Evolutionary conservation across 129 eudicot genomes (phyloP).

Genomic region (Artemisia annua): DNA sequence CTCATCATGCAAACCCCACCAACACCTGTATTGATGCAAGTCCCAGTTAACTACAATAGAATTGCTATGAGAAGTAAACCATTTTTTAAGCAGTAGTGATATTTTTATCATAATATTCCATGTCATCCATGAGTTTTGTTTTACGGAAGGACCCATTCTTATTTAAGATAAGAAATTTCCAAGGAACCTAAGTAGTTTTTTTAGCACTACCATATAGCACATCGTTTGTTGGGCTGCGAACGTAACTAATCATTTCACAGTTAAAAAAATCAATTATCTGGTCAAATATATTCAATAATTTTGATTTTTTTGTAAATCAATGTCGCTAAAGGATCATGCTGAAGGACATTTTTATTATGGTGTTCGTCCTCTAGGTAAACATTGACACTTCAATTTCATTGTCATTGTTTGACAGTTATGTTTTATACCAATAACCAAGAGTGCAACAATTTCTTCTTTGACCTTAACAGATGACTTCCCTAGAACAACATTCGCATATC

Average conservation of each 20-base stretch:
- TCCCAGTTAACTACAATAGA: not conserved
- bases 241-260: not conserved
- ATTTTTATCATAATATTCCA: not conserved
- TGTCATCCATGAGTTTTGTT: not conserved
- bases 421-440: not conserved
- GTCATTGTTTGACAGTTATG: not conserved
- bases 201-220: not conserved
- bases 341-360: not conserved
- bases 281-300: too few species aligned
- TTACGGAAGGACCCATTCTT: not conserved
- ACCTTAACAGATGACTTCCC: slow-evolving; percentile 13
- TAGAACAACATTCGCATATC: not conserved
- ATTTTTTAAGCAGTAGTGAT: not conserved
- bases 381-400: slow-evolving; percentile 6
- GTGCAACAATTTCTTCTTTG: slow-evolving; percentile 4
- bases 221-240: not conserved
- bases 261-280: not conserved
- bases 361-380: slow-evolving; percentile 7
- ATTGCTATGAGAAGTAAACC: slow-evolving; percentile 10
- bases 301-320: not conserved
- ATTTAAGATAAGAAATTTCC: not conserved
- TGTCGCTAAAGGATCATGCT: not conserved
- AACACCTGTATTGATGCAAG: slow-evolving; percentile 43
- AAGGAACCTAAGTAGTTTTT: not conserved
- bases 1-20: slow-evolving; percentile 93